Base-by-base conservation (phyloP, 352 stramenopile genomes). In the Globisporangium alternatum region DNA sequence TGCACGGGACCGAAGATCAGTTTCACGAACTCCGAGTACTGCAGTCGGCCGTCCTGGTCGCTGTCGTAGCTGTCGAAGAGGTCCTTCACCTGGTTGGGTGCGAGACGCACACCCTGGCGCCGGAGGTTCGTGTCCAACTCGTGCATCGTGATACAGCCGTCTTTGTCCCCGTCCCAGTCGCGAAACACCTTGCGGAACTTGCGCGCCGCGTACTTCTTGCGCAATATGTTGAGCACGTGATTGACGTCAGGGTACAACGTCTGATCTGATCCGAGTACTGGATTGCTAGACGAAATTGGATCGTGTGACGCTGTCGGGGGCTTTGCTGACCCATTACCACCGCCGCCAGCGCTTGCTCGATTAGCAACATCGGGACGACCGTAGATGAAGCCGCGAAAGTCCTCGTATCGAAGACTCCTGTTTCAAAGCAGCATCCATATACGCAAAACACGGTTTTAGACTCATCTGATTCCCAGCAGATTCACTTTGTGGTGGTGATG, bases 111-210 rank as follows among this genome's bases (percentile, higher is more conserved):
- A 0, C 78, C 78, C 25, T 86, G 80, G 0, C 72, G 64, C 17
- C 72, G 68, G 21, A 89, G 55, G 52, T 84, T 87, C 10, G 6
- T 65, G 21, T 84, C 70, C 10, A 89, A 67, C 56, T 89, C 80
- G 8, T 60, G 28, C 30, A 81, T 35, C 17, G 69, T 83, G 30
- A 89, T 74, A 22, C 62, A 68, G 25, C 80, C 77, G 63, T 77
- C 77, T 66, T 84, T 85, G 63, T 89, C 73, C 3, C 70, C 65
- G 21, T 89, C 80, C 80, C 80, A 89, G 66, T 84, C 71, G 12
- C 78, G 77, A 60, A 89, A 89, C 3, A 81, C 70, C 30, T 77
- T 66, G n/a, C 75, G 70, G 4, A 84, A 56, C 63, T 65, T 66
- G 25, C 65, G 61, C 6, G 62, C 64, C 45, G 80, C 72, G 58